These are phyloP conservation scores for Emiliania huxleyi DNA, from an alignment of 78 protist species.

Conservation along the genomic window DNA sequence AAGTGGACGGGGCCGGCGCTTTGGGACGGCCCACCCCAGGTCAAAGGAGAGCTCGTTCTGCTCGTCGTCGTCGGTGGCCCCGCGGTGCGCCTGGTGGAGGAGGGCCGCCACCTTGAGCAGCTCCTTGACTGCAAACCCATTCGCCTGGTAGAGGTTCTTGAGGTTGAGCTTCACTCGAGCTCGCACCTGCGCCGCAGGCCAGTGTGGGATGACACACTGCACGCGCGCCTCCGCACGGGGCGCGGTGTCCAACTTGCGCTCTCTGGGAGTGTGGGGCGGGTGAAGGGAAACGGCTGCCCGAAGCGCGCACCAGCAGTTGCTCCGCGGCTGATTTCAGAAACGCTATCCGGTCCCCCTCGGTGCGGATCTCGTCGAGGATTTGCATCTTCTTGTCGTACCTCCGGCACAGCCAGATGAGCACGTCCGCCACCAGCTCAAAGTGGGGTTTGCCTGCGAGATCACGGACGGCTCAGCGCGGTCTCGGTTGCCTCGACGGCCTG, in stretches of 20 bases:
- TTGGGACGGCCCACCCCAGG: too few relatives aligned
- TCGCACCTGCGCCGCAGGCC: too few relatives aligned
- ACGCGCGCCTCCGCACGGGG: too few relatives aligned
- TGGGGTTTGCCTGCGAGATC: neutral
- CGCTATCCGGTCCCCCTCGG: constrained; percentile 5
- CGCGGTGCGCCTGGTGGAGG: neutral
- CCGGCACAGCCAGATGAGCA: neutral
- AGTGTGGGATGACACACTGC: too few relatives aligned
- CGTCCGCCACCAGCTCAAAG: constrained; percentile 18
- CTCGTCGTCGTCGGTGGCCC: neutral
- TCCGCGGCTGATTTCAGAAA: constrained; percentile 24
- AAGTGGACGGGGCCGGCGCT: too few relatives aligned
- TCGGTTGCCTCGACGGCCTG: too few relatives aligned
- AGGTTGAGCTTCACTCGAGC: constrained; percentile 31
- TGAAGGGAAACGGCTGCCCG: too few relatives aligned
- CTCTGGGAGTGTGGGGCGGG: too few relatives aligned
- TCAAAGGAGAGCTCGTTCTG: neutral
- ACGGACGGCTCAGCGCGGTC: too few relatives aligned
- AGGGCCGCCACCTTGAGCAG: constrained; percentile 21
- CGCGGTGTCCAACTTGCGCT: too few relatives aligned
- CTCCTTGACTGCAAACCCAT: constrained; percentile 15
- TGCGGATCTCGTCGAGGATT: neutral
- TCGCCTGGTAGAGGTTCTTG: constrained; percentile 34
- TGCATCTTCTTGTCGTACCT: constrained; percentile 15
- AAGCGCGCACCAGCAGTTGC: neutral